Conservation (phyloP, 345 rosid species). For the Arabis hirsuta region DNA sequence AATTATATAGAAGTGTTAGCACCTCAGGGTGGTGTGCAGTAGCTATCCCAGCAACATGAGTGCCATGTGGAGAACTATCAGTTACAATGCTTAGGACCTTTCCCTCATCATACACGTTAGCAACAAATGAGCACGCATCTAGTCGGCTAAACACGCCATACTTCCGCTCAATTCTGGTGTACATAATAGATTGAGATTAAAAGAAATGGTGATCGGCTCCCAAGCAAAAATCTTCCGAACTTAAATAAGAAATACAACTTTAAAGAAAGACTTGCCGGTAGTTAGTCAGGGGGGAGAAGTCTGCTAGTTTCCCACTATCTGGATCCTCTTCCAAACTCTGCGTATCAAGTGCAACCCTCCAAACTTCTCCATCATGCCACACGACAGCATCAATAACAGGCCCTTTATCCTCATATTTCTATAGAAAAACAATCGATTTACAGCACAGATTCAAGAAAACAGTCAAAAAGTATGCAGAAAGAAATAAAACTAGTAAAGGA, state of each 20-base stretch:
- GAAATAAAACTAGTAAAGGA: slow-evolving; percentile 22
- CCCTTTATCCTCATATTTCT: slow-evolving; percentile 94
- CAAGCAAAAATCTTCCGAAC: neutral
- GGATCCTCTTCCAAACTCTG: slow-evolving; percentile 85
- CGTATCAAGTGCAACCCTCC: slow-evolving; percentile 97
- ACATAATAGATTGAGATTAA: slow-evolving; percentile 27
- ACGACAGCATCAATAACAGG: slow-evolving; percentile 95
- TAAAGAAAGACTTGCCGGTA: slow-evolving; percentile 57
- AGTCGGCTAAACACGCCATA: slow-evolving; percentile 89
- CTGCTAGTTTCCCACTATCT: slow-evolving; percentile 79
- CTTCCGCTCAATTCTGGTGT: slow-evolving; percentile 79
- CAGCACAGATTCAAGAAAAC: slow-evolving; percentile 26
- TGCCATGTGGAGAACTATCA: slow-evolving; percentile 94
- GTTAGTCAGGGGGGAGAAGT: slow-evolving; percentile 77
- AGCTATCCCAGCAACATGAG: slow-evolving; percentile 99
- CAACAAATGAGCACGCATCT: slow-evolving; percentile 90
- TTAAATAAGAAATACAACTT: slow-evolving; percentile 12
- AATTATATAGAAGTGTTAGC: slow-evolving; percentile 29
- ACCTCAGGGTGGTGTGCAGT: slow-evolving; percentile 95
- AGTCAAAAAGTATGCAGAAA: slow-evolving; percentile 15
- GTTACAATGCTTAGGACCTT: slow-evolving; percentile 88
- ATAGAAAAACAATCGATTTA: slow-evolving; percentile 27
- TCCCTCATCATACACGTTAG: slow-evolving; percentile 82
- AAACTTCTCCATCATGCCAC: slow-evolving; percentile 95
- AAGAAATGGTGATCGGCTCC: slow-evolving; percentile 6